phyloP scores from a whole-genome alignment of 2,329 filamentous ascomycete species.

The Camillea tinctor region DNA sequence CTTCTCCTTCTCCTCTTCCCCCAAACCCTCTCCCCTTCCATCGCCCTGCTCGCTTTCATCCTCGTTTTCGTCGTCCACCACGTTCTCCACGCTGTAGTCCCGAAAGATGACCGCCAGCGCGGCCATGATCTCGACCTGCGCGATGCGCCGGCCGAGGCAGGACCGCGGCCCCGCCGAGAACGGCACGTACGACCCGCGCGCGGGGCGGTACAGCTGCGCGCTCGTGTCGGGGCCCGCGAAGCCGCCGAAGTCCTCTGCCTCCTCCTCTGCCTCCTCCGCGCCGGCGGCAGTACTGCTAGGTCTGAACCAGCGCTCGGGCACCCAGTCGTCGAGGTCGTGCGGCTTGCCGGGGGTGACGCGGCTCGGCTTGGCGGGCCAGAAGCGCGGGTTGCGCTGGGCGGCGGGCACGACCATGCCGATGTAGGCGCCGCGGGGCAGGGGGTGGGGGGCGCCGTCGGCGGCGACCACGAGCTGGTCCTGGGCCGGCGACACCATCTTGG shows the following conservation, averaged over 20 bases:
- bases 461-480: conserved; percentile 59
- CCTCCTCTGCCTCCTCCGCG: conserved; percentile 33
- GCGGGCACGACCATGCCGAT: conserved; percentile 57
- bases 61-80: conserved; percentile 56
- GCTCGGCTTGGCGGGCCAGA: conserved; percentile 62
- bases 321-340: conserved; percentile 53
- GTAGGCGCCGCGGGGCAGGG: conserved; percentile 49
- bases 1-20: no score
- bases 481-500: conserved; percentile 57
- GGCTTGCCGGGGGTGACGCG: conserved; percentile 9
- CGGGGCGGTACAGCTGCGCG: conserved; percentile 57
- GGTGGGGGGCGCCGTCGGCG: conserved; percentile 48
- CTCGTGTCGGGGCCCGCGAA: conserved; percentile 59
- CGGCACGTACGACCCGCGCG: conserved; percentile 54
- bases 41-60: conserved; percentile 50
- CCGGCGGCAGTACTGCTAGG: conserved; percentile 18
- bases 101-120: conserved; percentile 56
- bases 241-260: conserved; percentile 55
- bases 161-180: conserved; percentile 58
- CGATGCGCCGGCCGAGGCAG: conserved; percentile 57
- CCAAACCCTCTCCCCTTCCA: conserved; percentile 14
- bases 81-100: conserved; percentile 66
- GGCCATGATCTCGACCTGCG: conserved; percentile 57
- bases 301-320: conserved; percentile 59
- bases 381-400: conserved; percentile 66